Percentiles rank a stretch among this genome's conserved stretches.
phyloP scores from a whole-genome alignment of 2,329 filamentous ascomycete genomes.

The Fusarium virguliforme region DNA sequence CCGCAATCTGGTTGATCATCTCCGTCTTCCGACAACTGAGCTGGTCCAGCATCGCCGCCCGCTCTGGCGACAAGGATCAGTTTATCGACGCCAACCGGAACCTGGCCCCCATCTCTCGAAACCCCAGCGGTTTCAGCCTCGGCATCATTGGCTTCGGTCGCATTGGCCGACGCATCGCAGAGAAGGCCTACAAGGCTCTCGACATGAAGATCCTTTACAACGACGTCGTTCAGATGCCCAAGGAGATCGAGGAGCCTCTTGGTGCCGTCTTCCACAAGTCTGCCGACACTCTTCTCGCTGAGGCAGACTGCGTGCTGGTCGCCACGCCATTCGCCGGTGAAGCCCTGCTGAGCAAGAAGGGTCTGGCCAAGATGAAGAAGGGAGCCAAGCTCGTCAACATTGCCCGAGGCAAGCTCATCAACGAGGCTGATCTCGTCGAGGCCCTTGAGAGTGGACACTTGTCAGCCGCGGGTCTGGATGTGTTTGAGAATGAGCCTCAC shows the following conservation, averaged over 20 bases:
- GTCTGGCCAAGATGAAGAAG: slow-evolving; percentile 80
- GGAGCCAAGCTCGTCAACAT: slow-evolving; percentile 81
- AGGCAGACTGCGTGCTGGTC: slow-evolving; percentile 49
- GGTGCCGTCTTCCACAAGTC: slow-evolving; percentile 44
- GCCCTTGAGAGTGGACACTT: slow-evolving; percentile 76
- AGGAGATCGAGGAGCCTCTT: slow-evolving; percentile 32
- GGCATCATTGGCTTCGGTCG: slow-evolving; percentile 50
- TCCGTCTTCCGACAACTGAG: slow-evolving; percentile 49
- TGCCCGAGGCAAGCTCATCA: slow-evolving; percentile 79
- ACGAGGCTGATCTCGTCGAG: slow-evolving; percentile 78
- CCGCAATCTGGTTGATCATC: slow-evolving; percentile 51
- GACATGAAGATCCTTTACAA: slow-evolving; percentile 53
- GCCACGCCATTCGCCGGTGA: slow-evolving; percentile 49
- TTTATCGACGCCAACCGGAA: slow-evolving; percentile 49
- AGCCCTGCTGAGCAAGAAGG: slow-evolving; percentile 59
- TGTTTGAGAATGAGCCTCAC: slow-evolving; percentile 78
- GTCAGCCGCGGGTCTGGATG: slow-evolving; percentile 76
- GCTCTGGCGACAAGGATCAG: slow-evolving; percentile 48
- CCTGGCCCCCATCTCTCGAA: slow-evolving; percentile 46
- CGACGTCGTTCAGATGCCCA: slow-evolving; percentile 46
- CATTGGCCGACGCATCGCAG: slow-evolving; percentile 49
- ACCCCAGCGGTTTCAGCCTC: slow-evolving; percentile 47
- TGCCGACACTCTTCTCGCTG: slow-evolving; percentile 44
- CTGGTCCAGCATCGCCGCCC: slow-evolving; percentile 48
- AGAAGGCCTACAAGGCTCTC: slow-evolving; percentile 50